These are phyloP conservation scores for Salix caprea DNA, from an alignment of 345 rosid species.

Conservation along the genomic window DNA sequence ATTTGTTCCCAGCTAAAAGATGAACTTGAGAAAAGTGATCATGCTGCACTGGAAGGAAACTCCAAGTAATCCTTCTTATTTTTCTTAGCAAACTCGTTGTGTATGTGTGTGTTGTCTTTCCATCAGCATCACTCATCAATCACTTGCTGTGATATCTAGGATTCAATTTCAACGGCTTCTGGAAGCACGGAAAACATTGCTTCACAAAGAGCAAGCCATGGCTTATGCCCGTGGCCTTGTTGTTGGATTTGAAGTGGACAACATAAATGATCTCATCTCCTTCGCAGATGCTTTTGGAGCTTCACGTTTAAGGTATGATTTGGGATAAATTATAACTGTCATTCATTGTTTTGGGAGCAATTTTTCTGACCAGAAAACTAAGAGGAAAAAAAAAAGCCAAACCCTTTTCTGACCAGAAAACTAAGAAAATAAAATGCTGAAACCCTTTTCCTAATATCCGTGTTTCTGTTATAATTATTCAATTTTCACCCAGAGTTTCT, in stretches of 20 bases:
- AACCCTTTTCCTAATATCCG: neutral
- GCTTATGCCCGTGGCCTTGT: conserved; percentile 75
- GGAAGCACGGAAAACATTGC: conserved; percentile 63
- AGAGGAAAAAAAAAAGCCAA: neutral
- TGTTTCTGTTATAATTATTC: neutral
- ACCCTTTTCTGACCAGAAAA: neutral
- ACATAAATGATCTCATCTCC: conserved; percentile 61
- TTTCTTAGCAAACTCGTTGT: neutral
- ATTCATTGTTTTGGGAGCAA: neutral
- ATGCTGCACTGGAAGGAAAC: conserved; percentile 45
- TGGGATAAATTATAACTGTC: neutral
- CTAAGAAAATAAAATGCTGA: neutral
- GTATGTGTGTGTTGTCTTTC: neutral
- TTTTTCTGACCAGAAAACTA: neutral
- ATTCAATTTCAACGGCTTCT: conserved; percentile 69
- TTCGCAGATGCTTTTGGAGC: conserved; percentile 85
- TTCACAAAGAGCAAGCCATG: conserved; percentile 82
- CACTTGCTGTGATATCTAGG: conserved; percentile 31
- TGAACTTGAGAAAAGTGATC: conserved; percentile 36
- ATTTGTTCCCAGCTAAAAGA: conserved; percentile 29
- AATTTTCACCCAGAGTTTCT: neutral
- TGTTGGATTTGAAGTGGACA: conserved; percentile 69
- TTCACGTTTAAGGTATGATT: conserved; percentile 55
- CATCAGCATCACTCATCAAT: conserved; percentile 8
- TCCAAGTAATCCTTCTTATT: conserved; percentile 49